A percentile compares a stretch with the other conserved stretches of the same genome.
Evolutionary conservation across 345 rosid genomes (phyloP).

Genomic region (Populus pruinosa): DNA sequence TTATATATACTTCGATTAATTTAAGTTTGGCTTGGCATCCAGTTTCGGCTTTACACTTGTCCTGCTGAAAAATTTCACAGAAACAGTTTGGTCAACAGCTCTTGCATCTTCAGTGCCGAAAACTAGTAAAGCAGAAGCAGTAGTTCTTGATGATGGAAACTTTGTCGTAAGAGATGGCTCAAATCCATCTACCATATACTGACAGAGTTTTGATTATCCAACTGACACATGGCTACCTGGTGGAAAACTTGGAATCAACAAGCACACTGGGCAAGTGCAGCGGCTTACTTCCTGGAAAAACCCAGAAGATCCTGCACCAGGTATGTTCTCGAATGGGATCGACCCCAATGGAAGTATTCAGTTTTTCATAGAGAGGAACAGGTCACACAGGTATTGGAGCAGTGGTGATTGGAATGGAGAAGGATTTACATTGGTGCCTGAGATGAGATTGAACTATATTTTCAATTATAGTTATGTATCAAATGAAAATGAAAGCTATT

Average conservation of each 20-base stretch:
- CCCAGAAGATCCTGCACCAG: slow-evolving; percentile 29
- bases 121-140: slow-evolving; percentile 6
- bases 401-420: slow-evolving; percentile 22
- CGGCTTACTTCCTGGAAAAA: slow-evolving; percentile 20
- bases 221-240: slow-evolving; percentile 9
- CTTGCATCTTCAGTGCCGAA: neutral
- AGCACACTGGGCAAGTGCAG: neutral
- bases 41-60: neutral
- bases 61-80: neutral
- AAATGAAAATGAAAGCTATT: slow-evolving; percentile 31
- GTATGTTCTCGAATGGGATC: slow-evolving; percentile 14
- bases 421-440: slow-evolving; percentile 19
- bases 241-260: slow-evolving; percentile 16
- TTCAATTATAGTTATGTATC: slow-evolving; percentile 8
- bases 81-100: neutral
- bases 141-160: slow-evolving; percentile 27
- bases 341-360: slow-evolving; percentile 4
- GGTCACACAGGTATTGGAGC: neutral
- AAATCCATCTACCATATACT: neutral
- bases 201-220: no score
- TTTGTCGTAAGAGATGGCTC: neutral
- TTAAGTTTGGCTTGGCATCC: no score
- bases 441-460: slow-evolving; percentile 13
- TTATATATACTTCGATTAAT: no score
- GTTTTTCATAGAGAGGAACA: slow-evolving; percentile 6